Evolutionary conservation across 1,284 basidiomycete species (phyloP).

Genomic region (Sporisorium reilianum): DNA sequence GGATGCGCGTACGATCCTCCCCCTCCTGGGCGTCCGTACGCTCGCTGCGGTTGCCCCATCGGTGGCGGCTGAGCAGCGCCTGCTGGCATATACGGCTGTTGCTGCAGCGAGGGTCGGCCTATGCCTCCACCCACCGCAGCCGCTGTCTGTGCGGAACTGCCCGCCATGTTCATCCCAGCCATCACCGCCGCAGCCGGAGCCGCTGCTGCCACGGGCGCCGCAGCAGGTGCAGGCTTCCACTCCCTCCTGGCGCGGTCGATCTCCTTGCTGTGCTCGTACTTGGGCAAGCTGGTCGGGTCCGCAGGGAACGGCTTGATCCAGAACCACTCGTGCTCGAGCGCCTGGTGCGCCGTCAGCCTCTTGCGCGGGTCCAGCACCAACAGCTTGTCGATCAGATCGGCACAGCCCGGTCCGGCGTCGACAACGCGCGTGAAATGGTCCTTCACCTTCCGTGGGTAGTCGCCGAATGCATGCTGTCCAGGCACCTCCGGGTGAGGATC

Average conservation of each 20-base stretch:
- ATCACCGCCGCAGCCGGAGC: not conserved
- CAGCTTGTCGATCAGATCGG: conserved; percentile 65
- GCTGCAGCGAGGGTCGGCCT: not conserved
- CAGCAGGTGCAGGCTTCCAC: conserved; percentile 31
- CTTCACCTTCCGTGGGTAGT: conserved; percentile 46
- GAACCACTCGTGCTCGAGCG: conserved; percentile 66
- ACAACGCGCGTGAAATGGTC: conserved; percentile 50
- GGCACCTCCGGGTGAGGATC: conserved; percentile 52
- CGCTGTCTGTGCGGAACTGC: not conserved
- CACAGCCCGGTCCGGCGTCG: conserved; percentile 55
- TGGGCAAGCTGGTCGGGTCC: conserved; percentile 63
- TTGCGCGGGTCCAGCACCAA: conserved; percentile 64
- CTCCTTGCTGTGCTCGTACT: conserved; percentile 66
- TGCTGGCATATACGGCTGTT: not conserved
- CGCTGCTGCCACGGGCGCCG: not conserved
- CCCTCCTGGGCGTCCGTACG: not conserved
- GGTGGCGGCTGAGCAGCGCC: not conserved
- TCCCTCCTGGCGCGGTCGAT: conserved; percentile 58
- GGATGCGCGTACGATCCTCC: conserved; percentile 1
- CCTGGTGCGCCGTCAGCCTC: conserved; percentile 62
- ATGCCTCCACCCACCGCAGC: not conserved
- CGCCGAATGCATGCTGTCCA: conserved; percentile 61
- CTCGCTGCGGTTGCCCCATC: not conserved
- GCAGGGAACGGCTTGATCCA: conserved; percentile 65
- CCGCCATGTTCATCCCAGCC: not conserved